Evolutionary conservation across 306 rosid genomes (phyloP), one percentile per base, ranked within the genome.

Genomic region (Sechiopsis laciniata): DNA sequence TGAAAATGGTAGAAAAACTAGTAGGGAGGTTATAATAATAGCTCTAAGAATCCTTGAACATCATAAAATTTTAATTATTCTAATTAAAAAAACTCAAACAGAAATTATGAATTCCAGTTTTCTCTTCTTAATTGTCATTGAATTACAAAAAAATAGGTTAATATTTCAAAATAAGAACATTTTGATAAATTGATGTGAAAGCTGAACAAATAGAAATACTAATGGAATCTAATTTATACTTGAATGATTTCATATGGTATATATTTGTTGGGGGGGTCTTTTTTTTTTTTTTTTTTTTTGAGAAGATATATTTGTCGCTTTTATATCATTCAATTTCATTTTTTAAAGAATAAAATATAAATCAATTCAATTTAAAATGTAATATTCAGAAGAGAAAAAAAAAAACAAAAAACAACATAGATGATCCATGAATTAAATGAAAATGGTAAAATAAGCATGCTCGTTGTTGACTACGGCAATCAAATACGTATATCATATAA

Each of bases 211-310:
- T 32, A 32, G 5, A 2, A 14, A 57, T 2, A 60, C 26, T 6
- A 6, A 60, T 13, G 1, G 11, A 26, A 60, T 29, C 29, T 2
- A 29, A 61, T 61, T 61, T 16, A 62, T 0, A 61, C 0, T 8
- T 32, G 69, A 17, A 62, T 35, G 15, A 62, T 62, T 62, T 32
- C 50, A 62, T 50, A n/a, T 62, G 69, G 8, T 62, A 62, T 13
- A 62, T 1, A n/a, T n/a, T n/a, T n/a, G n/a, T n/a, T n/a, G n/a
- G n/a, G n/a, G n/a, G n/a, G n/a, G n/a, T n/a, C n/a, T n/a, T n/a
- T n/a, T n/a, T n/a, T n/a, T n/a, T n/a, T n/a, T n/a, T n/a, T n/a
- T n/a, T n/a, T n/a, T n/a, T n/a, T n/a, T n/a, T n/a, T n/a, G n/a
- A n/a, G n/a, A 62, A 32, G 48, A 32, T 62, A 62, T 56, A 56